phyloP scores from a whole-genome alignment of 331 rosid genomes.

The Malus hybrid region DNA sequence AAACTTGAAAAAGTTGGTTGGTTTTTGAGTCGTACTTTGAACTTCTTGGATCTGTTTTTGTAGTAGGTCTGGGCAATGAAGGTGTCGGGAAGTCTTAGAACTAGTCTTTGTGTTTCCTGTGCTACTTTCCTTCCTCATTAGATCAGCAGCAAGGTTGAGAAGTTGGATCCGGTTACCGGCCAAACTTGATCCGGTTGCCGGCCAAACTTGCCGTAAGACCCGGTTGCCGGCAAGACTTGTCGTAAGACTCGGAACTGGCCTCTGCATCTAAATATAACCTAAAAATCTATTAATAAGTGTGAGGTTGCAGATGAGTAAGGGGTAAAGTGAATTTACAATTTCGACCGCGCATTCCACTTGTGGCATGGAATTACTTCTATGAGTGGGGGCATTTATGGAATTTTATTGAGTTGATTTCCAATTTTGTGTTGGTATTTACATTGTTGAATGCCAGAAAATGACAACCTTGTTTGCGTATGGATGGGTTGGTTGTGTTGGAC shows the following conservation, averaged over 20 bases:
- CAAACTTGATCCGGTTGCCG: not conserved
- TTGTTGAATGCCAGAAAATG: not conserved
- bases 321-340: not conserved
- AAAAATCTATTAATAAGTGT: not conserved
- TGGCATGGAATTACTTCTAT: not conserved
- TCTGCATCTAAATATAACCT: not conserved
- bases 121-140: not conserved
- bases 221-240: too few species aligned
- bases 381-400: not conserved
- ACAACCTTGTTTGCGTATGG: not conserved
- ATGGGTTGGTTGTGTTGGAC: too few species aligned
- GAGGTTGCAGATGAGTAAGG: not conserved
- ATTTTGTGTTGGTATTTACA: not conserved
- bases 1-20: not conserved
- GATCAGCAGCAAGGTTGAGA: not conserved
- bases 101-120: not conserved
- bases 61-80: not conserved
- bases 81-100: not conserved
- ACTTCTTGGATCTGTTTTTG: not conserved
- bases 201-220: not conserved
- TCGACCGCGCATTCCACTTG: too few species aligned
- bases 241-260: not conserved
- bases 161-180: not conserved
- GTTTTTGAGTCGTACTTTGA: not conserved
- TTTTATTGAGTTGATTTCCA: not conserved